Evolutionary conservation across 495 filamentous ascomycete species (phyloP), one percentile per base, ranked within the genome.

Genomic region (Penicillium steckii): DNA sequence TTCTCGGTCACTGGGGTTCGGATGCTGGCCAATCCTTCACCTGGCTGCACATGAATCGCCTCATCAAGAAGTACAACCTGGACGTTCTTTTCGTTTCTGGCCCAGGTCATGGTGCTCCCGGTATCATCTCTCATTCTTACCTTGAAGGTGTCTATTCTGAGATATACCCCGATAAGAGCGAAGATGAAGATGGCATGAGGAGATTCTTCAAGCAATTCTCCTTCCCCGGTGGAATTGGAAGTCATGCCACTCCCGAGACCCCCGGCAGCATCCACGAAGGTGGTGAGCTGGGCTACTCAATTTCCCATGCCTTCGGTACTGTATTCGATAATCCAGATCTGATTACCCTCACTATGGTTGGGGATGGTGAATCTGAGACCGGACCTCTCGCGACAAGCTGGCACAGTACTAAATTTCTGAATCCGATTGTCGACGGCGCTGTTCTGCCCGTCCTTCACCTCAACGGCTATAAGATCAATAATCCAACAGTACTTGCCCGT

Each of bases 381-480:
- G 86, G 85, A 0, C 86, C 86, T 4, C 71, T 89, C 35, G 86
- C 86, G 10, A 86, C 85, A 0, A 83, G 82, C 37, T 90, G 86
- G 86, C 86, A 89, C 63, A 83, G 81, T 71, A 88, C 78, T 50
- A 89, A 89, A 60, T 90, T 88, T 66, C 73, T 89, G 52, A 88
- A 88, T 64, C 85, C 85, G 10, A 80, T 85, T 60, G 84, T 78
- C 4, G 85, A 88, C 58, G 86, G 86, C 19, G 85, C 85, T 8
- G 85, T 90, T 5, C 78, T 90, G 3, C 86, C 86, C 0, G 79
- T 90, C n/a, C 79, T 90, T 12, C 85, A 90, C 65, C 74, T 90
- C 2, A 89, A 90, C 59, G 86, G 86, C 24, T 88, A 89, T 75
- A 89, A 89, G 74, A 90, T 89, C 72, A 87, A 89, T 71, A 90